Conservation (phyloP, 495 filamentous ascomycete genomes). For the Evernia prunastri region DNA sequence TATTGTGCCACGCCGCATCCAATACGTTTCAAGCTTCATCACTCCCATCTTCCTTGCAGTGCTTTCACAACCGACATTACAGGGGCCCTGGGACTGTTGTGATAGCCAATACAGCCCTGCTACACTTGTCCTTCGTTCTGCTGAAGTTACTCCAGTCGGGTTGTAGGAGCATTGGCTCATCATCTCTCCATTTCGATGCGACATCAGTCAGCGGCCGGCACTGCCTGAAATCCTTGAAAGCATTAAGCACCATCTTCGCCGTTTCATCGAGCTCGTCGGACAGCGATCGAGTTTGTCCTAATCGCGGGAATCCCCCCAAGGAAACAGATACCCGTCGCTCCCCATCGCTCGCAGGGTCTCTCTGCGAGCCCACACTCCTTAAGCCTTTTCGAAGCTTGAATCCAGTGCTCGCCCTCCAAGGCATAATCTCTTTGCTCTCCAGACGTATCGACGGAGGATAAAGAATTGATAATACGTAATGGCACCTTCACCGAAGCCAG, state of each 20-base stretch:
- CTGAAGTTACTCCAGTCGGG: background rate
- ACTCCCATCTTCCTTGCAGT: slow-evolving; percentile 1
- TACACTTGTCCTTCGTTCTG: background rate
- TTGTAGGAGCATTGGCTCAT: background rate
- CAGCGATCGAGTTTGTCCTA: background rate
- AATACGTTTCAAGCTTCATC: slow-evolving; percentile 17
- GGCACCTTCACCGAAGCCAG: slow-evolving; percentile 66
- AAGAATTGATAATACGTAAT: slow-evolving; percentile 54
- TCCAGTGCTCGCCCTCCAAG: slow-evolving; percentile 3
- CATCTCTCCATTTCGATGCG: background rate
- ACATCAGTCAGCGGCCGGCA: slow-evolving; percentile 2
- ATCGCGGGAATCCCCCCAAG: background rate
- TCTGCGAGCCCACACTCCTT: slow-evolving; percentile 13
- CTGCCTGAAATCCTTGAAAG: background rate
- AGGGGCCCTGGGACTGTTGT: background rate
- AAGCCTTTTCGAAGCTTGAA: background rate
- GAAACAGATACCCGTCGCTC: slow-evolving; percentile 1
- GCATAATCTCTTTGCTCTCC: background rate
- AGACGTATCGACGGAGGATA: slow-evolving; percentile 8
- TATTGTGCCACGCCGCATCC: slow-evolving; percentile 12
- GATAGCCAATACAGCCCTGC: slow-evolving; percentile 7
- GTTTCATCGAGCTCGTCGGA: background rate
- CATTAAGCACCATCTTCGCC: background rate
- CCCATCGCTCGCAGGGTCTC: background rate
- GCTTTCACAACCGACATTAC: slow-evolving; percentile 1